These are phyloP conservation scores for Paraphaeosphaeria sporulosa DNA, from an alignment of 2,329 filamentous ascomycete genomes.

Conservation along the genomic window DNA sequence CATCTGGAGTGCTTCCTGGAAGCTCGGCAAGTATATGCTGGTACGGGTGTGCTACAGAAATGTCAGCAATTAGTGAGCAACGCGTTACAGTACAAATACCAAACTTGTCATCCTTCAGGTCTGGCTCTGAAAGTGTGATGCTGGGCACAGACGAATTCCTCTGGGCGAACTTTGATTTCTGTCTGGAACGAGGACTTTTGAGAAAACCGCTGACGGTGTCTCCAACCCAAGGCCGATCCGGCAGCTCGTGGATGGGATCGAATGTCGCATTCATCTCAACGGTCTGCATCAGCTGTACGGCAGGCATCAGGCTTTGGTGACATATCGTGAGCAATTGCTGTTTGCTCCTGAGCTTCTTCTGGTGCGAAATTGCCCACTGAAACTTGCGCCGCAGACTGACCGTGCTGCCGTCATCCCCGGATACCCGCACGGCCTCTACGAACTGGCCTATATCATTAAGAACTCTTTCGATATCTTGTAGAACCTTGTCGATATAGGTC, in stretches of 20 bases:
- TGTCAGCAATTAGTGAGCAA: conserved; percentile 11
- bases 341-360: conserved; percentile 33
- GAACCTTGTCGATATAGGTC: conserved; percentile 33
- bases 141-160: conserved; percentile 33
- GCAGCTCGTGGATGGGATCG: conserved; percentile 32
- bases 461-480: conserved; percentile 31
- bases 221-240: conserved; percentile 30
- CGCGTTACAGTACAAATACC: conserved; percentile 19
- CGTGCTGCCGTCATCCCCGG: conserved; percentile 31
- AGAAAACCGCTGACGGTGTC: conserved; percentile 20
- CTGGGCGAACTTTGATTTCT: conserved; percentile 28
- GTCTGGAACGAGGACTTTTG: conserved; percentile 34
- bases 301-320: conserved; percentile 36
- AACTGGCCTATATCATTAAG: conserved; percentile 41
- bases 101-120: conserved; percentile 19
- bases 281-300: conserved; percentile 38
- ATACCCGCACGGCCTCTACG: conserved; percentile 33
- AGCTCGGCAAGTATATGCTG: conserved; percentile 33
- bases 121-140: conserved; percentile 25
- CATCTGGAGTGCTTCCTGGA: conserved; percentile 38
- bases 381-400: conserved; percentile 35
- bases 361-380: conserved; percentile 40
- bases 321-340: conserved; percentile 31
- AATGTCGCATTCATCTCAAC: conserved; percentile 29
- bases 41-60: conserved; percentile 20